Percentiles rank a stretch among this genome's conserved stretches.
Evolutionary conservation across 768 basidiomycete genomes (phyloP).

Genomic region (Tubosaeta sp.): DNA sequence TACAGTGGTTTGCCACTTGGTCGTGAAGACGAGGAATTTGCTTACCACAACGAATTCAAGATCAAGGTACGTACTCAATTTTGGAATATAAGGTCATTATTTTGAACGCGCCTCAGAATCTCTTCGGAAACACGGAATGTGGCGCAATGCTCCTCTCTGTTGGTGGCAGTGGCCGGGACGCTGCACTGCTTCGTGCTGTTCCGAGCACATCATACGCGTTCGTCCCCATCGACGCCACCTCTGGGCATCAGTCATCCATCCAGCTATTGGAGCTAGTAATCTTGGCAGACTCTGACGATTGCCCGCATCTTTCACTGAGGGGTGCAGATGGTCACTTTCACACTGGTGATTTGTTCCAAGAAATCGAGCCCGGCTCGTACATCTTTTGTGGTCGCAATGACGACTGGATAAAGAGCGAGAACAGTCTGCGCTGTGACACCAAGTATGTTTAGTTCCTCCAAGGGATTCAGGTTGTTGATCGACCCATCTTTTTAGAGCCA

Average conservation of each 20-base stretch:
- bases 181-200: slow-evolving; percentile 52
- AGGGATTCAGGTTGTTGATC: background rate
- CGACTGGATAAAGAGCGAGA: slow-evolving; percentile 84
- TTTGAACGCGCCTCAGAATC: slow-evolving; percentile 46
- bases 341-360: slow-evolving; percentile 78
- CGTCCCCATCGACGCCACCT: slow-evolving; percentile 47
- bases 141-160: slow-evolving; percentile 65
- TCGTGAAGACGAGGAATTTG: slow-evolving; percentile 70
- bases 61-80: slow-evolving; percentile 47
- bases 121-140: slow-evolving; percentile 80
- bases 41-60: slow-evolving; percentile 56
- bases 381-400: slow-evolving; percentile 70
- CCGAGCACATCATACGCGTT: slow-evolving; percentile 67
- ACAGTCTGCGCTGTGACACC: slow-evolving; percentile 74
- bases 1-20: slow-evolving; percentile 64
- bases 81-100: slow-evolving; percentile 11
- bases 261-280: slow-evolving; percentile 68
- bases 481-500: slow-evolving; percentile 41
- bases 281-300: slow-evolving; percentile 61
- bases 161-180: slow-evolving; percentile 49
- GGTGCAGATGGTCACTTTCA: slow-evolving; percentile 68
- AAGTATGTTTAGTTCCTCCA: slow-evolving; percentile 36
- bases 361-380: slow-evolving; percentile 54
- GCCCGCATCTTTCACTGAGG: slow-evolving; percentile 57
- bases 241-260: slow-evolving; percentile 49